Conservation (phyloP, 495 filamentous ascomycete genomes). For the Trichoderma reesei region DNA sequence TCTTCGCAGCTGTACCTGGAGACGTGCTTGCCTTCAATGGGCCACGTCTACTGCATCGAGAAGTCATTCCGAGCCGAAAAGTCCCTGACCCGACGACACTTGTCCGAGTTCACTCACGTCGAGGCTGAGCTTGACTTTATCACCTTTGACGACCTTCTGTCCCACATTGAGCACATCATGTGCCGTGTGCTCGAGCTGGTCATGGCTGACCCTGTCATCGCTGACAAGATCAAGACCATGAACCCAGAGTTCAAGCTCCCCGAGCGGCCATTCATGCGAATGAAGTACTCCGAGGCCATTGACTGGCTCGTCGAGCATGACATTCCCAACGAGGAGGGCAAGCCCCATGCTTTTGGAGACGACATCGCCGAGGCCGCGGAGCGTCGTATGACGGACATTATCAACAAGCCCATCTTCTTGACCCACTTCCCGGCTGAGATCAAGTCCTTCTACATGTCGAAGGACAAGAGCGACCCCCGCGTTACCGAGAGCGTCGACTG, state of each 20-base stretch:
- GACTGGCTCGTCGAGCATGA: conserved; percentile 82
- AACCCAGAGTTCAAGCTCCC: conserved; percentile 84
- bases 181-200: conserved; percentile 72
- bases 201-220: conserved; percentile 60
- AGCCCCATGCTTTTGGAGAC: conserved; percentile 86
- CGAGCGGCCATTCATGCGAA: conserved; percentile 79
- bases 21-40: conserved; percentile 81
- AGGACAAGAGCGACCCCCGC: conserved; percentile 67
- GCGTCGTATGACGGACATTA: conserved; percentile 91
- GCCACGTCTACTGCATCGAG: conserved; percentile 94
- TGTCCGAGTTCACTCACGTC: conserved; percentile 94
- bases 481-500: conserved; percentile 95
- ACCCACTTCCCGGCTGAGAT: conserved; percentile 96
- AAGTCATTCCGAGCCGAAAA: conserved; percentile 98
- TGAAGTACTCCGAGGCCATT: conserved; percentile 93
- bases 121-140: conserved; percentile 97
- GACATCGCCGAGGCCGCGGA: conserved; percentile 98
- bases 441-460: conserved; percentile 99
- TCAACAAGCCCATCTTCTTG: conserved; percentile 90
- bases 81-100: conserved; percentile 83
- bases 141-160: conserved; percentile 83
- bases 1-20: conserved; percentile 98
- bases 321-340: conserved; percentile 85
- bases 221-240: conserved; percentile 62
- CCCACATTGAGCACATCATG: conserved; percentile 82